Conservation (phyloP, 2,329 filamentous ascomycete species). For the Cladophialophora exuberans region DNA sequence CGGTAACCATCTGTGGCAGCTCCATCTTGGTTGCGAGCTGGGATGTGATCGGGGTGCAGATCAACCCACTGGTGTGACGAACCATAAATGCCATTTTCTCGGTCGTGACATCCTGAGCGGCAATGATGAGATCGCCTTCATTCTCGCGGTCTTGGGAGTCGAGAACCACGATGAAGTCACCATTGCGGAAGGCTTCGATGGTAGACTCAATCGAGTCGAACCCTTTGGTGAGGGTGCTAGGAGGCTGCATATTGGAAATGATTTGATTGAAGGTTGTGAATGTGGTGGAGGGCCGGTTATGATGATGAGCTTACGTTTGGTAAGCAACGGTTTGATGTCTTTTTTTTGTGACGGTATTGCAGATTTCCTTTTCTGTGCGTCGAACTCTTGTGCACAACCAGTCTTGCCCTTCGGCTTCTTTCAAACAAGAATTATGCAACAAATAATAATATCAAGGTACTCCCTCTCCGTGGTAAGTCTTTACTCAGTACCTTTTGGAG, state of each 20-base stretch:
- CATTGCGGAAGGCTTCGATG: conserved; percentile 46
- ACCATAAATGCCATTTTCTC: conserved; percentile 96
- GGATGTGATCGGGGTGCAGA: conserved; percentile 82
- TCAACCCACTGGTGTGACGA: conserved; percentile 82
- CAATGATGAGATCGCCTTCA: conserved; percentile 96
- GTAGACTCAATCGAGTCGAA: conserved; percentile 39
- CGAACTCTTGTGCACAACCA: too few species aligned
- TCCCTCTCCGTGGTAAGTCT: too few species aligned
- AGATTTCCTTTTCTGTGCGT: too few species aligned
- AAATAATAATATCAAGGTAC: too few species aligned
- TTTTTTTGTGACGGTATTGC: too few species aligned
- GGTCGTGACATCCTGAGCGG: conserved; percentile 79
- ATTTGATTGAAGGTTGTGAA: background rate
- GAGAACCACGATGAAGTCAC: conserved; percentile 94
- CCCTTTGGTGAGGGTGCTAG: conserved; percentile 18
- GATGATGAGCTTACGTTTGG: background rate
- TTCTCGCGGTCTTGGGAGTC: conserved; percentile 93
- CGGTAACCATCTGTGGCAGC: conserved; percentile 85
- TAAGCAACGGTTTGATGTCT: background rate
- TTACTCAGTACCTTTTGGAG: too few species aligned
- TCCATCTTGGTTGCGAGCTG: conserved; percentile 69
- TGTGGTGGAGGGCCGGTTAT: too few species aligned
- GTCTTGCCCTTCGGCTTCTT: background rate
- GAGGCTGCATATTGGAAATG: conserved; percentile 16
- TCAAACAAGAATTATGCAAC: background rate